Conservation (phyloP, 2,329 filamentous ascomycete species). For the Pezicula carpinea region DNA sequence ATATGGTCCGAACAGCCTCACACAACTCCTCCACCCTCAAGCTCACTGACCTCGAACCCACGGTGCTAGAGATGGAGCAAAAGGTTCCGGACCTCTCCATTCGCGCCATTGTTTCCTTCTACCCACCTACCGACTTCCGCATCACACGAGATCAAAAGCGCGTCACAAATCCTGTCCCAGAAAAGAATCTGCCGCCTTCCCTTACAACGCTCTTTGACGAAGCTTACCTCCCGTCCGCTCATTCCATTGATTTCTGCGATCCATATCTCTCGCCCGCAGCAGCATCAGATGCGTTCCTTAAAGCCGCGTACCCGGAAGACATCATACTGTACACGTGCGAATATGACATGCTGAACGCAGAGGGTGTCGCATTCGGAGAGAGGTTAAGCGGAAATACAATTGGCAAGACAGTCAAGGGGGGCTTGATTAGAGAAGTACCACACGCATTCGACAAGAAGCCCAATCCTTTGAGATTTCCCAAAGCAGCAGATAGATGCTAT, state of each 20-base stretch:
- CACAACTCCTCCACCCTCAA: constrained; percentile 20
- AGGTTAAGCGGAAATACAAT: constrained; percentile 44
- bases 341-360: constrained; percentile 58
- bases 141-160: constrained; percentile 51
- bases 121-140: constrained; percentile 59
- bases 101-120: constrained; percentile 52
- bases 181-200: constrained; percentile 51
- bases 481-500: constrained; percentile 25
- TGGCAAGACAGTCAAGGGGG: constrained; percentile 53
- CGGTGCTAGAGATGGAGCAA: constrained; percentile 24
- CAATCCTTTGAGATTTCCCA: constrained; percentile 45
- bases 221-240: constrained; percentile 50
- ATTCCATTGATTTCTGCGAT: constrained; percentile 38
- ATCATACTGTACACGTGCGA: constrained; percentile 59
- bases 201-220: constrained; percentile 61
- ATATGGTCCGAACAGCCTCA: not conserved
- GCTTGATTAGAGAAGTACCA: constrained; percentile 51
- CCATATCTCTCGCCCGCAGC: constrained; percentile 55
- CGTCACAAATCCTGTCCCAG: constrained; percentile 46
- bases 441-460: constrained; percentile 66
- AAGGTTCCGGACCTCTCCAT: constrained; percentile 40
- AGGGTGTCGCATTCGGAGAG: constrained; percentile 57
- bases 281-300: constrained; percentile 47
- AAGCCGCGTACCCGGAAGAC: constrained; percentile 42
- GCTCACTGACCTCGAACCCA: constrained; percentile 26